These are phyloP conservation scores for Tulasnella sp. DNA, from an alignment of 768 basidiomycete genomes.

Conservation along the genomic window DNA sequence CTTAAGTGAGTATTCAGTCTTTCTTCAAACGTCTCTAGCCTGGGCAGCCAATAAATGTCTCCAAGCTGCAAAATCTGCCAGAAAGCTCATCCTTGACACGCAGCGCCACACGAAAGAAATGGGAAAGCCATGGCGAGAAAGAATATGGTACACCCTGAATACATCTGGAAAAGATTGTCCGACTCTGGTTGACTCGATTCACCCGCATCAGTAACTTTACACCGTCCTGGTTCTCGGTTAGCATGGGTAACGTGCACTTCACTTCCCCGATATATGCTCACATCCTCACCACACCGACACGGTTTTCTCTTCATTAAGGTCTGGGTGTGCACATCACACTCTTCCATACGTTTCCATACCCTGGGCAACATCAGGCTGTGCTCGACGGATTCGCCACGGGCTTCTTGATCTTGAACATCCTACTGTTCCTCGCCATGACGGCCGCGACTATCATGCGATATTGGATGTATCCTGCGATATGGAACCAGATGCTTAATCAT, in stretches of 20 bases:
- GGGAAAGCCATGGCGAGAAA: too few species aligned
- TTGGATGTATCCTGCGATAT: slow-evolving; percentile 41
- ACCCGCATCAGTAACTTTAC: slow-evolving; percentile 36
- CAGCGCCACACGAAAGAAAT: too few species aligned
- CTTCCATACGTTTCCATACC: slow-evolving; percentile 48
- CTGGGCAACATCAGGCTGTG: slow-evolving; percentile 27
- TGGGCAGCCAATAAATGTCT: too few species aligned
- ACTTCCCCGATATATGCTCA: too few species aligned
- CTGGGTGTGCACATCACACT: slow-evolving; percentile 47
- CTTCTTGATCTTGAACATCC: slow-evolving; percentile 51
- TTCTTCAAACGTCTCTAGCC: too few species aligned
- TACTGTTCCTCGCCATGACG: slow-evolving; percentile 43
- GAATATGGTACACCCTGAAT: not conserved
- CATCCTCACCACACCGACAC: not conserved
- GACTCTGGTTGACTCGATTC: not conserved
- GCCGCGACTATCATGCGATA: slow-evolving; percentile 41
- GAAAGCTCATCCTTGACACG: too few species aligned
- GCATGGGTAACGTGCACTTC: slow-evolving; percentile 42
- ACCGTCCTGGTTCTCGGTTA: slow-evolving; percentile 45
- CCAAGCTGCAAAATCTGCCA: too few species aligned
- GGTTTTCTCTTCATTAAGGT: slow-evolving; percentile 24
- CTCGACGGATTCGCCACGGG: slow-evolving; percentile 36
- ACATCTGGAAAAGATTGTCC: too few species aligned
- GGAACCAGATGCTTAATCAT: slow-evolving; percentile 35
- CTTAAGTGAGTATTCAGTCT: too few species aligned